These are phyloP conservation scores for Hypoxylon fragiforme DNA, from an alignment of 495 filamentous ascomycete genomes.

Conservation along the genomic window DNA sequence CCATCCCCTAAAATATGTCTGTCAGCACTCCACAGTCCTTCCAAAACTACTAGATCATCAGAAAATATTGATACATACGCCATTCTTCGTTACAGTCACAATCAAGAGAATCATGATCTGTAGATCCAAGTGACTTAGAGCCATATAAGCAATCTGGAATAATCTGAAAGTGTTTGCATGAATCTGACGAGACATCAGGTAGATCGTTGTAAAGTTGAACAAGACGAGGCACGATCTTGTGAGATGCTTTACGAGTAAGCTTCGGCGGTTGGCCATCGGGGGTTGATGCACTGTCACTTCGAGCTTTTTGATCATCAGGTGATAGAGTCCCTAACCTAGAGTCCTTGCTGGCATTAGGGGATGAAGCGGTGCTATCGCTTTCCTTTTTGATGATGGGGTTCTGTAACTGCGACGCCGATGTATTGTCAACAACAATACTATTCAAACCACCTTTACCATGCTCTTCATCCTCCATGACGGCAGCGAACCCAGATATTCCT, in stretches of 20 bases:
- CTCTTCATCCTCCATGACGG: slow-evolving; percentile 49
- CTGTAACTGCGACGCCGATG: slow-evolving; percentile 32
- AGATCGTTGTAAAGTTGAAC: slow-evolving; percentile 69
- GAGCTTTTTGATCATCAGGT: slow-evolving; percentile 48
- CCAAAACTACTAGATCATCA: slow-evolving; percentile 12
- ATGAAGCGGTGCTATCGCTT: slow-evolving; percentile 37
- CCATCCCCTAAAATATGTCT: slow-evolving; percentile 58
- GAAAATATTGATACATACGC: slow-evolving; percentile 68
- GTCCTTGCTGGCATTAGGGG: slow-evolving; percentile 47
- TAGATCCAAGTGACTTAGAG: slow-evolving; percentile 83
- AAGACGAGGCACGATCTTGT: slow-evolving; percentile 64
- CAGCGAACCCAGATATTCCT: slow-evolving; percentile 1
- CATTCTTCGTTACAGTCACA: slow-evolving; percentile 96
- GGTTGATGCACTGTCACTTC: slow-evolving; percentile 45
- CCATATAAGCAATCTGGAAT: slow-evolving; percentile 85
- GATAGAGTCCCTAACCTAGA: slow-evolving; percentile 46
- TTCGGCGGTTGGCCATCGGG: slow-evolving; percentile 63
- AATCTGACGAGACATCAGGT: slow-evolving; percentile 74
- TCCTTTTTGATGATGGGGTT: slow-evolving; percentile 44
- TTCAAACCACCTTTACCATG: slow-evolving; percentile 39
- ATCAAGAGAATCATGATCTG: slow-evolving; percentile 87
- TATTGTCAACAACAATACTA: slow-evolving; percentile 38
- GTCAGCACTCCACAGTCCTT: slow-evolving; percentile 31
- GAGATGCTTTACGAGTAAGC: slow-evolving; percentile 71
- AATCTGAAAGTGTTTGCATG: slow-evolving; percentile 74